A percentile compares a stretch with the other conserved stretches of the same genome.
phyloP scores from a whole-genome alignment of 345 rosid species.

The Balakata baccata region DNA sequence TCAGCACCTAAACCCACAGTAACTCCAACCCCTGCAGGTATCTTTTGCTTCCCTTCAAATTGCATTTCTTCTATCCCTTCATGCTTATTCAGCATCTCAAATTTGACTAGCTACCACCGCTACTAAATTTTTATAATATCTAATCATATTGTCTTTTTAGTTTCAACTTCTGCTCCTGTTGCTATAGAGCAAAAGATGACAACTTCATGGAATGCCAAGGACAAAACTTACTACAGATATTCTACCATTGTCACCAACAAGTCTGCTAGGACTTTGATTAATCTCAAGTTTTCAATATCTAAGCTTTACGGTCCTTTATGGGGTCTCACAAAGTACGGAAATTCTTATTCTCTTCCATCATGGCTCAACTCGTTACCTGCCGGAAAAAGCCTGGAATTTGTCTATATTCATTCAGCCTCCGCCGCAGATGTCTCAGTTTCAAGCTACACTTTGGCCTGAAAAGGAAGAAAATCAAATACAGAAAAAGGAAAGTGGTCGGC shows the following conservation, averaged over 20 bases:
- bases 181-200: constrained; percentile 72
- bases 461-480: constrained; percentile 1
- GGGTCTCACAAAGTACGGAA: constrained; percentile 64
- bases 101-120: neutral
- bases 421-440: constrained; percentile 68
- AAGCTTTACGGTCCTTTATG: constrained; percentile 91
- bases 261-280: constrained; percentile 55
- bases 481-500: neutral
- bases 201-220: constrained; percentile 63
- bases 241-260: constrained; percentile 72
- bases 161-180: constrained; percentile 52
- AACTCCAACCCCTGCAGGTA: constrained; percentile 56
- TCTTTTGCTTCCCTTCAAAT: too few relatives aligned
- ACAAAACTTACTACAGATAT: constrained; percentile 79
- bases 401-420: constrained; percentile 78
- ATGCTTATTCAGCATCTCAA: neutral
- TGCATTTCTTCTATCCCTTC: too few relatives aligned
- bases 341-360: constrained; percentile 61
- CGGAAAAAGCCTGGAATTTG: constrained; percentile 78
- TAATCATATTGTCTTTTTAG: constrained; percentile 33
- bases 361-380: constrained; percentile 70
- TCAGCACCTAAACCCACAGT: constrained; percentile 32
- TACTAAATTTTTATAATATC: neutral
- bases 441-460: constrained; percentile 67
- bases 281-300: constrained; percentile 64